These are phyloP conservation scores for Cytospora chrysosperma DNA, from an alignment of 2,329 filamentous ascomycete genomes.

Conservation along the genomic window DNA sequence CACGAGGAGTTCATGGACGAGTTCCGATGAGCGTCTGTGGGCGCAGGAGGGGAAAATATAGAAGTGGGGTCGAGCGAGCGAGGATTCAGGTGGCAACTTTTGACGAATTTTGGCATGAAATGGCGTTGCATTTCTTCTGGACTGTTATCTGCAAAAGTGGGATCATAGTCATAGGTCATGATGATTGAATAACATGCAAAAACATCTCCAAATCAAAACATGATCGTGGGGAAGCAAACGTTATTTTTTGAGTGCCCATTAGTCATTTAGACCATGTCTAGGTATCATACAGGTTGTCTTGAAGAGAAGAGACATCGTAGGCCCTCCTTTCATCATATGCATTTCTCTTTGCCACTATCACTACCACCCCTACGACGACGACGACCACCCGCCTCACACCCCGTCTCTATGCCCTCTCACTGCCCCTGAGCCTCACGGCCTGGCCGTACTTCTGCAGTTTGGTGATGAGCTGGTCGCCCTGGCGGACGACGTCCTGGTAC, in stretches of 20 bases:
- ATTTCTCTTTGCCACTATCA: background rate
- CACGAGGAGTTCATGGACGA: slow-evolving; percentile 88
- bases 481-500: slow-evolving; percentile 96
- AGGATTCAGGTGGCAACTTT: background rate
- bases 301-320: background rate
- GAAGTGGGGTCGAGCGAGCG: background rate
- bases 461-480: slow-evolving; percentile 95
- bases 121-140: slow-evolving; percentile 12
- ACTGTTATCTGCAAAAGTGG: slow-evolving; percentile 4
- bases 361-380: no score
- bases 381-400: background rate
- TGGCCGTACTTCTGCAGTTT: slow-evolving; percentile 99
- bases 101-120: slow-evolving; percentile 7
- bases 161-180: background rate
- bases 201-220: background rate
- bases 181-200: slow-evolving; percentile 1
- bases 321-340: background rate
- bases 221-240: background rate
- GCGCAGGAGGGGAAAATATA: background rate
- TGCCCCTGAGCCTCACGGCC: slow-evolving; percentile 88
- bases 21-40: slow-evolving; percentile 53
- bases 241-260: background rate
- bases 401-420: slow-evolving; percentile 72
- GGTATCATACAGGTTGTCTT: slow-evolving; percentile 24
- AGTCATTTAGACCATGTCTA: slow-evolving; percentile 21